Percentiles rank a stretch among this genome's conserved stretches.
Evolutionary conservation across 768 basidiomycete species (phyloP).

Genomic region (Gloeopeniophorella convolvens): DNA sequence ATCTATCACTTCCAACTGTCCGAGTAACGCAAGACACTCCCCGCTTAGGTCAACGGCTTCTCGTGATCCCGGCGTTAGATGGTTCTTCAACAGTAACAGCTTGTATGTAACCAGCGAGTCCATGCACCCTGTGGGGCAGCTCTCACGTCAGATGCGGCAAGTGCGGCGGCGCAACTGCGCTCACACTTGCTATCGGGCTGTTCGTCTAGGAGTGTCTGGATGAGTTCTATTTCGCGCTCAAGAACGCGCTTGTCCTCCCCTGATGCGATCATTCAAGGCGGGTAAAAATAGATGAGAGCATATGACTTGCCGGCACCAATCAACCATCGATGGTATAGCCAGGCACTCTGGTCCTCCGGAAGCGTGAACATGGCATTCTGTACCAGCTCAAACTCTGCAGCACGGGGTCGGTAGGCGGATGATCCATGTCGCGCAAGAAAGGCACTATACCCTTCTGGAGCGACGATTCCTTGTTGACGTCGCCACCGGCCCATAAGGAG

Average conservation of each 20-base stretch:
- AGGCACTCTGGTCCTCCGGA: constrained; percentile 92
- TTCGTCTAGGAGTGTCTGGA: constrained; percentile 78
- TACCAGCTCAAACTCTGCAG: constrained; percentile 84
- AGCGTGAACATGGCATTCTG: constrained; percentile 95
- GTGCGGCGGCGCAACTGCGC: constrained; percentile 22
- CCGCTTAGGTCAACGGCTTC: constrained; percentile 27
- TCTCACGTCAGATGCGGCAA: constrained; percentile 1
- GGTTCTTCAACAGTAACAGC: constrained; percentile 51
- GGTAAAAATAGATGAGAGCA: neutral
- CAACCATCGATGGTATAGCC: constrained; percentile 99
- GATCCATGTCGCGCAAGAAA: too few species aligned
- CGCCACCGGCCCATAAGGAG: constrained; percentile 55
- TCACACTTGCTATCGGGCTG: constrained; percentile 92
- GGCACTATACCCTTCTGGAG: constrained; percentile 59
- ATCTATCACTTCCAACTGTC: constrained; percentile 59
- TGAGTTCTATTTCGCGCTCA: constrained; percentile 66
- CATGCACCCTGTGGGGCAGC: constrained; percentile 98
- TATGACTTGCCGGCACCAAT: constrained; percentile 60
- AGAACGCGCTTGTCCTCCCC: constrained; percentile 56
- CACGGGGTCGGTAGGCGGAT: too few species aligned
- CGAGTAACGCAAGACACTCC: constrained; percentile 47
- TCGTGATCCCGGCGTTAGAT: constrained; percentile 32
- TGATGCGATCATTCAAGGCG: constrained; percentile 22
- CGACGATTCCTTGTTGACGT: constrained; percentile 44
- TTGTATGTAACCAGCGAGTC: constrained; percentile 87